Evolutionary conservation across 2,329 filamentous ascomycete genomes (phyloP).

Genomic region (Hypoxylon sp.): DNA sequence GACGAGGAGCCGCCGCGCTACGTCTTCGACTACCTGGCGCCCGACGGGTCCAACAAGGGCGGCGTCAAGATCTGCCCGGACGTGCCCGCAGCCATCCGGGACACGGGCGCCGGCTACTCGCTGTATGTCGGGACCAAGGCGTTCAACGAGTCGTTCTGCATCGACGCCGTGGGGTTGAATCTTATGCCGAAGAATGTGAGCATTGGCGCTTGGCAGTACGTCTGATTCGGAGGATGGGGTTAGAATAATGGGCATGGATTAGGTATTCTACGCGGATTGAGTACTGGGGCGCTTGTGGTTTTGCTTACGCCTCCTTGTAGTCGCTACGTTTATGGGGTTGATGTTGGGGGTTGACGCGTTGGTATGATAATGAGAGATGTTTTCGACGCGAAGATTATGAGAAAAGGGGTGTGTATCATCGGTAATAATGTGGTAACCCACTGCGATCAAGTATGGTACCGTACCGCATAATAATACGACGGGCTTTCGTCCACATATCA

Average conservation of each 20-base stretch:
- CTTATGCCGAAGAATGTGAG: slow-evolving; percentile 44
- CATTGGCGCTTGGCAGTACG: slow-evolving; percentile 56
- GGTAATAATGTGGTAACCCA: too few species aligned
- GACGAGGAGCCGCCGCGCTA: slow-evolving; percentile 30
- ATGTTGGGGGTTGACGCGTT: neutral
- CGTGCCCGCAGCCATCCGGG: slow-evolving; percentile 30
- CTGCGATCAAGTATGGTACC: too few species aligned
- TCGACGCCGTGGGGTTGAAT: slow-evolving; percentile 50
- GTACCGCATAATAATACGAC: too few species aligned
- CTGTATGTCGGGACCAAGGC: slow-evolving; percentile 46
- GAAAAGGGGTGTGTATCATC: neutral
- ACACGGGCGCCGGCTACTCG: slow-evolving; percentile 42
- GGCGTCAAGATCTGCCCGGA: slow-evolving; percentile 49
- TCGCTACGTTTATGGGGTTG: neutral
- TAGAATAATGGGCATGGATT: too few species aligned
- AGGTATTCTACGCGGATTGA: too few species aligned
- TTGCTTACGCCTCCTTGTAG: too few species aligned
- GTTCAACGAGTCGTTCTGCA: slow-evolving; percentile 50
- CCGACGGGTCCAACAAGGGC: slow-evolving; percentile 45
- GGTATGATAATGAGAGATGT: neutral
- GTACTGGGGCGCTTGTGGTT: too few species aligned
- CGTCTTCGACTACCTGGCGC: slow-evolving; percentile 47
- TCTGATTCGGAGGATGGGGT: slow-evolving; percentile 36
- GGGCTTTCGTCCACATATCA: too few species aligned
- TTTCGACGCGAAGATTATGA: neutral